A percentile compares a stretch with the other conserved stretches of the same genome.
Evolutionary conservation across 306 rosid species (phyloP).

Genomic region (Erythrophleum fordii): DNA sequence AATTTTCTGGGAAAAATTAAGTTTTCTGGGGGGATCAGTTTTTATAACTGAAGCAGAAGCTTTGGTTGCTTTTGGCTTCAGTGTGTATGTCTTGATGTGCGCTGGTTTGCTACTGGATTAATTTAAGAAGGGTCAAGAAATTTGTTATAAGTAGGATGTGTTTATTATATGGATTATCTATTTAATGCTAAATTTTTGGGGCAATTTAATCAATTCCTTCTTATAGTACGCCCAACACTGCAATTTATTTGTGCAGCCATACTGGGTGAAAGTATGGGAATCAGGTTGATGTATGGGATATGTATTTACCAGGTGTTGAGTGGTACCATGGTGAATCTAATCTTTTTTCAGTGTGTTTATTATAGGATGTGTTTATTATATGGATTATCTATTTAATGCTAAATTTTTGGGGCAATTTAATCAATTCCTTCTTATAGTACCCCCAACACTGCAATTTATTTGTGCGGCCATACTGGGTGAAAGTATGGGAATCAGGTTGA

Average conservation of each 20-base stretch:
- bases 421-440: not conserved
- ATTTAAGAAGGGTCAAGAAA: slow-evolving; percentile 20
- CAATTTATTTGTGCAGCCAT: not conserved
- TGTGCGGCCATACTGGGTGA: not conserved
- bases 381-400: not conserved
- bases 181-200: not conserved
- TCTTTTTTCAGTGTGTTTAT: not conserved
- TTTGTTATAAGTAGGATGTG: slow-evolving; percentile 8
- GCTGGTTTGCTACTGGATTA: slow-evolving; percentile 28
- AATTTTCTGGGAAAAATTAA: not conserved
- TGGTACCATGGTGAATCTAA: not conserved
- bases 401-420: not conserved
- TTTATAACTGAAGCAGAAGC: slow-evolving; percentile 22
- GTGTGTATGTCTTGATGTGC: slow-evolving; percentile 12
- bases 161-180: not conserved
- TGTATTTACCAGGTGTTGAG: not conserved
- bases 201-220: not conserved
- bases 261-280: not conserved
- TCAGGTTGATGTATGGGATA: not conserved
- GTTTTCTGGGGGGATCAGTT: not conserved
- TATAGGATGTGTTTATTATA: not conserved
- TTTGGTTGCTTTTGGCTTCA: slow-evolving; percentile 31
- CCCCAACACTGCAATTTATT: not conserved
- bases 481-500: not conserved
- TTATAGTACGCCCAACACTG: not conserved